A percentile compares a stretch with the other conserved stretches of the same genome.
Conservation (phyloP, 148 eudicot genomes). For the Fagopyrum tataricum region DNA sequence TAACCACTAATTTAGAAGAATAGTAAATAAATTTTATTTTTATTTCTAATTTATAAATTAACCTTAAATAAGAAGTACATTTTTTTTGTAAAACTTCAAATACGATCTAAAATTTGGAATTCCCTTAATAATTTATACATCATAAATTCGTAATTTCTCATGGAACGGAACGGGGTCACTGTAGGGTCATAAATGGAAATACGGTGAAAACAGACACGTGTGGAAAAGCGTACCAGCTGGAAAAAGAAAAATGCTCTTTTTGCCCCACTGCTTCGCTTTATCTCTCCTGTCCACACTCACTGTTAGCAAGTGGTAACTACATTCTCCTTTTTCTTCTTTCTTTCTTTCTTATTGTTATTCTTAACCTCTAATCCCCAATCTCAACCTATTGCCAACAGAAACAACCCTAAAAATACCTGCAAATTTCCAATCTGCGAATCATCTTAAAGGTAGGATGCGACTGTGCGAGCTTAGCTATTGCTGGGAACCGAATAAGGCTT, state of each 20-base stretch:
- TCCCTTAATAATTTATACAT: too few species aligned
- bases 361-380: conserved; percentile 8
- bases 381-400: neutral
- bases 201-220: neutral
- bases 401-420: neutral
- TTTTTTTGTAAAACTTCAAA: too few species aligned
- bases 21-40: too few species aligned
- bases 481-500: neutral
- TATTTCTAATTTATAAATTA: too few species aligned
- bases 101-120: too few species aligned
- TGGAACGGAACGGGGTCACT: neutral
- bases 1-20: too few species aligned
- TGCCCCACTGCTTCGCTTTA: conserved; percentile 7
- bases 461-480: neutral
- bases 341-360: neutral
- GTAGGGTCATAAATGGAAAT: conserved; percentile 3
- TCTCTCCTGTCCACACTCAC: conserved; percentile 6
- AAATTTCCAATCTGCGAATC: neutral
- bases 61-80: too few species aligned
- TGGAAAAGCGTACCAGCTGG: conserved; percentile 9
- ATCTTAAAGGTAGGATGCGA: neutral
- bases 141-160: too few species aligned
- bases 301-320: neutral
- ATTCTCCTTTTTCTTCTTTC: neutral
- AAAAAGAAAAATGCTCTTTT: conserved; percentile 2